Base-by-base conservation (phyloP, 1,139 yeast genomes). In the Pichia cactophila region DNA sequence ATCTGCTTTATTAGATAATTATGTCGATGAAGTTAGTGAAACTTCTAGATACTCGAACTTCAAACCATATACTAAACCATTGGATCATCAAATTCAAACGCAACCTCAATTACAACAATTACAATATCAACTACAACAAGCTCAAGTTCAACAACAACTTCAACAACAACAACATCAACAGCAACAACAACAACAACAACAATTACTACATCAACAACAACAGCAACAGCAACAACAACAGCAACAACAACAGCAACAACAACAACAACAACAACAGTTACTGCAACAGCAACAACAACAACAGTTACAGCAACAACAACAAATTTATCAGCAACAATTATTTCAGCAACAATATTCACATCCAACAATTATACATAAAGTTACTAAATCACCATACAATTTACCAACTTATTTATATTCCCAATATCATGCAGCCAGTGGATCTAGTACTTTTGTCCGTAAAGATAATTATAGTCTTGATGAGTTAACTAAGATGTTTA, bases 381-480 rank as follows among this genome's bases (percentile, higher is more conserved):
- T 51, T n/a, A 47, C 49, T 16, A 51, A 51, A 41, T 41, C 68
- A 4, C 67, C 67, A 10, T 65, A 57, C 49, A 65, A 62, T 47
- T 54, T 49, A 38, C 43, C 59, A 33, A 48, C 59, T 3, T 63
- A 63, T 52, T 58, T 62, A 45, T 59, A 57, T 47, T 62, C 67
- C 8, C 61, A 59, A 26, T 64, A 55, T 50, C 58, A 57, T 46
- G 66, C 61, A 45, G 55, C 63, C 26, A 57, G 67, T 3, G 50
- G 54, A 14, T 57, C 67, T 31, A 57, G 59, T 40, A 50, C 67
- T 2, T 65, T 61, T 54, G 55, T 63, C 29, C 49, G 61, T 38
- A 51, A 58, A 12, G 57, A 52, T 10, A 54, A 51, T 28, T 65
- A 61, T 35, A 54, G 51, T 17, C 41, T 45, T 26, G 59, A 54